Evolutionary conservation across 2,329 filamentous ascomycete species (phyloP).

Genomic region (Penicillium verrucosum): DNA sequence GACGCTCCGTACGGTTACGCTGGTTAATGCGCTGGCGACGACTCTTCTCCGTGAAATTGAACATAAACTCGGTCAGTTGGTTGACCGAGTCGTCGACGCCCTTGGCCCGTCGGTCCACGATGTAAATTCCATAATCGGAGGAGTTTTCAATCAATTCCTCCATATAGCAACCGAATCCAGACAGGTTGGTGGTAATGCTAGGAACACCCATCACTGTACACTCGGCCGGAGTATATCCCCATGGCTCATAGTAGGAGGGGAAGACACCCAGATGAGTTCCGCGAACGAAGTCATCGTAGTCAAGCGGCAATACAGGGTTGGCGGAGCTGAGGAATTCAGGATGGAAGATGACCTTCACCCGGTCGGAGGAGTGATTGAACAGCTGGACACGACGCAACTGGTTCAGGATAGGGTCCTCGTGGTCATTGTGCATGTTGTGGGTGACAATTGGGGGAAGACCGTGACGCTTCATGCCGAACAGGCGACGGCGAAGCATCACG

Average conservation of each 20-base stretch:
- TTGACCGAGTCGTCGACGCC: constrained; percentile 97
- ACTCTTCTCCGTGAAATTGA: constrained; percentile 88
- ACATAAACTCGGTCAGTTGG: constrained; percentile 89
- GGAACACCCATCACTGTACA: constrained; percentile 99
- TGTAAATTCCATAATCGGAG: constrained; percentile 97
- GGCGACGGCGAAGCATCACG: constrained; percentile 80
- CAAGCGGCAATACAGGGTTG: constrained; percentile 89
- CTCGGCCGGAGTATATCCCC: constrained; percentile 97
- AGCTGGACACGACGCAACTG: constrained; percentile 94
- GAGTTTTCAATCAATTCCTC: constrained; percentile 98
- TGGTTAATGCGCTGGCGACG: constrained; percentile 97
- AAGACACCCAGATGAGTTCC: constrained; percentile 96
- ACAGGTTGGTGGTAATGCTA: constrained; percentile 96
- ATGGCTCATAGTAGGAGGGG: constrained; percentile 97
- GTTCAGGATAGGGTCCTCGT: constrained; percentile 90
- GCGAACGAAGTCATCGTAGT: constrained; percentile 98
- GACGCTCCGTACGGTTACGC: constrained; percentile 88
- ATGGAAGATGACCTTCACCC: constrained; percentile 97
- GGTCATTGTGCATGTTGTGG: constrained; percentile 96
- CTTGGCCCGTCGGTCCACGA: constrained; percentile 92
- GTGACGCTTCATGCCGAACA: constrained; percentile 96
- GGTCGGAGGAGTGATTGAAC: constrained; percentile 92
- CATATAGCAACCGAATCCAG: constrained; percentile 99
- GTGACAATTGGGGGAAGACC: constrained; percentile 92
- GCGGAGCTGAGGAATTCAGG: constrained; percentile 95